These are phyloP conservation scores for Globisporangium cederbergense DNA, from an alignment of 352 stramenopile species.

Conservation along the genomic window DNA sequence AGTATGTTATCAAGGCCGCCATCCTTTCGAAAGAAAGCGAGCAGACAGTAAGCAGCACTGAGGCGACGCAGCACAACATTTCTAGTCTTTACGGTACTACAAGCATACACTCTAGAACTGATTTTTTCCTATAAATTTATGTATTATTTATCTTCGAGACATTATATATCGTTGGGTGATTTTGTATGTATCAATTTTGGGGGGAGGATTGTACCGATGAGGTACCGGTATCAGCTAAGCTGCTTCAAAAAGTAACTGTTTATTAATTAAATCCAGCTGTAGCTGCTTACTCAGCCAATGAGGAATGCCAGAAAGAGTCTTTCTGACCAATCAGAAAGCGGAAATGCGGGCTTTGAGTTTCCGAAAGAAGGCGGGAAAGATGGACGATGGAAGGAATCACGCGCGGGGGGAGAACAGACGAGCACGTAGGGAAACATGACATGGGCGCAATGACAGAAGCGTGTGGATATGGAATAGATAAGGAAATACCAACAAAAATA, in stretches of 20 bases:
- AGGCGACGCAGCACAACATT: too few species aligned
- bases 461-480: conserved; percentile 10
- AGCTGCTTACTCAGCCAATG: not conserved
- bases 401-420: not conserved
- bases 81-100: too few species aligned
- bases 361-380: conserved; percentile 2
- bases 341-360: not conserved
- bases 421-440: not conserved
- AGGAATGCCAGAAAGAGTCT: not conserved
- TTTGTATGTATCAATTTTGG: too few species aligned
- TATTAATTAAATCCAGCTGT: not conserved
- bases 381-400: conserved; percentile 3
- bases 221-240: too few species aligned
- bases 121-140: too few species aligned
- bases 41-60: too few species aligned
- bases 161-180: too few species aligned
- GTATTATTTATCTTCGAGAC: too few species aligned
- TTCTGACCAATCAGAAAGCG: not conserved
- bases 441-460: not conserved
- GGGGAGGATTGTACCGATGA: too few species aligned
- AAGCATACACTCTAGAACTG: too few species aligned
- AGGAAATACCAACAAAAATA: conserved; percentile 7
- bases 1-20: too few species aligned
- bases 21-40: too few species aligned
- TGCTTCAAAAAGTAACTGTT: not conserved